Base-by-base conservation (phyloP, 2,329 filamentous ascomycete species). In the Aspergillus arachidicola region DNA sequence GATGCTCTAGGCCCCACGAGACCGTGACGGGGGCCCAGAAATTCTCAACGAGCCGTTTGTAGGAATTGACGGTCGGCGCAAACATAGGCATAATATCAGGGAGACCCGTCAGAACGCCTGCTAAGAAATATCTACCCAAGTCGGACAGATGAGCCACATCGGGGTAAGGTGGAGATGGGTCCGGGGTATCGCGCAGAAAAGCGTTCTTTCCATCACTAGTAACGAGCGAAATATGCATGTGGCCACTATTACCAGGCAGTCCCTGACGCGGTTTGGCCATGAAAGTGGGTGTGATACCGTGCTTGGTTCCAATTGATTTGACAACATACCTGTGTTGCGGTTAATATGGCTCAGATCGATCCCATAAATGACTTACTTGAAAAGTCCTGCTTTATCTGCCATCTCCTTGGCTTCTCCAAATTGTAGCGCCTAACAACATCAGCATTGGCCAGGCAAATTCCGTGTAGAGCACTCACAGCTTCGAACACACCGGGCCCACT, bases 11-110 rank as follows among this genome's bases (percentile, higher is more conserved):
- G 0, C 95, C 95, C 95, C 95, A 99, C 0, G 93, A 97, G 0
- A 98, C 95, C 0, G 94, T 97, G 6, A 99, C 95, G 0, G 95
- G 95, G 0, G 95, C 95, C 95, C 95, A 99, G 80, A 97, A 98
- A 81, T 98, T 98, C 82, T 99, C 95, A 2, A 99, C 95, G 0
- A 99, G 86, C 4, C 95, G 90, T 81, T 99, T 99, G 84, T 99
- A 99, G 65, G 92, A 96, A 84, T 99, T 99, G 74, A 99, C 87
- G 1, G 93, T 99, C 0, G 95, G 95, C 0, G 94, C 95, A 14
- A 99, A 84, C 63, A 98, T 84, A 0, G 95, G 95, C 95, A 99
- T 99, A 69, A 98, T 88, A 73, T 97, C 93, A 2, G 95, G 93
- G 4, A 99, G 85, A 16, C 94, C 95, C 28, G 92, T 90, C 0